Evolutionary conservation across 2,329 filamentous ascomycete species (phyloP).

Genomic region (Cryphonectria nitschkei): DNA sequence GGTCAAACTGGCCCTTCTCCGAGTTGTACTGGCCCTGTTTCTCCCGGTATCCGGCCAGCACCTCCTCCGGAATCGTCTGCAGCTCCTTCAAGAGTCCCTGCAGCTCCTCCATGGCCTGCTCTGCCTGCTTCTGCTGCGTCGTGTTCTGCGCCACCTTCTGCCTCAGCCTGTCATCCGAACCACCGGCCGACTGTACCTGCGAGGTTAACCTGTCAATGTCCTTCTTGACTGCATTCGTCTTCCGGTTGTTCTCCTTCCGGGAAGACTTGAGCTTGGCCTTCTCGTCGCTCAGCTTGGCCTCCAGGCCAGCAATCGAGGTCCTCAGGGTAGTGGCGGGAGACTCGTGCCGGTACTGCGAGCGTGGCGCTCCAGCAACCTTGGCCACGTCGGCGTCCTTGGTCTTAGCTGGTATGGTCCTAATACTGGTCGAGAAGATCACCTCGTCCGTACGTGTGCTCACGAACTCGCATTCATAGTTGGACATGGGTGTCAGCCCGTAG

Average conservation of each 20-base stretch:
- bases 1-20: slow-evolving; percentile 64
- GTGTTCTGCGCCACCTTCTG: slow-evolving; percentile 77
- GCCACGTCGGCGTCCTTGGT: slow-evolving; percentile 44
- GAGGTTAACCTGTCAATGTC: slow-evolving; percentile 72
- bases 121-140: slow-evolving; percentile 69
- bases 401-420: slow-evolving; percentile 65
- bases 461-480: slow-evolving; percentile 80
- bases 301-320: slow-evolving; percentile 74
- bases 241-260: slow-evolving; percentile 75
- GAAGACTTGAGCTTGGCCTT: slow-evolving; percentile 69
- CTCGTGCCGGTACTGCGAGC: slow-evolving; percentile 67
- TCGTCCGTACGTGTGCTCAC: slow-evolving; percentile 68
- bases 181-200: slow-evolving; percentile 69
- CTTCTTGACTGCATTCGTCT: slow-evolving; percentile 68
- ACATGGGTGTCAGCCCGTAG: slow-evolving; percentile 70
- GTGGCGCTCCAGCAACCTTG: slow-evolving; percentile 50
- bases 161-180: slow-evolving; percentile 74
- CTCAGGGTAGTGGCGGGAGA: slow-evolving; percentile 77
- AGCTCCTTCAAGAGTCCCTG: slow-evolving; percentile 68
- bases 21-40: slow-evolving; percentile 56
- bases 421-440: slow-evolving; percentile 71
- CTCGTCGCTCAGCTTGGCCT: slow-evolving; percentile 71
- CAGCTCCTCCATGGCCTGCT: slow-evolving; percentile 39
- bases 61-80: slow-evolving; percentile 65
- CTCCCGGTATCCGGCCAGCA: slow-evolving; percentile 59